Base-by-base conservation (phyloP, 2,329 filamentous ascomycete species). In the Alternaria viburni region DNA sequence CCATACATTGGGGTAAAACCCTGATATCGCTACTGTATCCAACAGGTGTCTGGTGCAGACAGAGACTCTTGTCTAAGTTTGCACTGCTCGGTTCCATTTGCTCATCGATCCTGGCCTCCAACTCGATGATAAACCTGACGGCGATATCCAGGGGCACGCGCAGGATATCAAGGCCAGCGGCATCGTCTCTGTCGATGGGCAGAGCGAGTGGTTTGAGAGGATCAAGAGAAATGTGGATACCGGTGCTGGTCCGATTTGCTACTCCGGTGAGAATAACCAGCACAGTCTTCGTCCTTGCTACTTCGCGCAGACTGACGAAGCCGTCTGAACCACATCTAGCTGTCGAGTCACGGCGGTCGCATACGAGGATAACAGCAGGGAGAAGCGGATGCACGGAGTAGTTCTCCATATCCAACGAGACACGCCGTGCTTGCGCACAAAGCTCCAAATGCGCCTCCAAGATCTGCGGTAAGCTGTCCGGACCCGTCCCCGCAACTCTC, bases 291-390 rank as follows among this genome's bases (percentile, higher is more conserved):
- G 28, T 59, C 23, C 56, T 54, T 45, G 62, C 65, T 25, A 62
- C 45, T 25, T 67, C 59, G 51, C 65, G 62, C 26, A 66, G 57
- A 66, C 57, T 66, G 32, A 68, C n/a, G 49, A 50, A 65, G 59
- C 59, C 59, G 56, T 66, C 65, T 65, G 45, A 15, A 54, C 56
- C 54, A 25, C 19, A 0, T 51, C 3, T 44, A 55, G 44, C 57
- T 46, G 19, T 49, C 43, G 30, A 19, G 32, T 49, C n/a, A 32
- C n/a, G 36, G 58, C 61, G 64, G 47, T 67, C 65, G 60, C 59
- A 65, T 54, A 68, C 54, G 28, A 68, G 54, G 19, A 65, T 49
- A 46, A 65, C 45, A 11, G 59, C 59, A 61, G 57, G 59, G 45
- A 58, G 57, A 52, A 65, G 55, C 25, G 57, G 56, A 51, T 63